Evolutionary conservation across 225 moss, liverwort and hornwort species (phyloP).

Genomic region (Climacium dendroides): DNA sequence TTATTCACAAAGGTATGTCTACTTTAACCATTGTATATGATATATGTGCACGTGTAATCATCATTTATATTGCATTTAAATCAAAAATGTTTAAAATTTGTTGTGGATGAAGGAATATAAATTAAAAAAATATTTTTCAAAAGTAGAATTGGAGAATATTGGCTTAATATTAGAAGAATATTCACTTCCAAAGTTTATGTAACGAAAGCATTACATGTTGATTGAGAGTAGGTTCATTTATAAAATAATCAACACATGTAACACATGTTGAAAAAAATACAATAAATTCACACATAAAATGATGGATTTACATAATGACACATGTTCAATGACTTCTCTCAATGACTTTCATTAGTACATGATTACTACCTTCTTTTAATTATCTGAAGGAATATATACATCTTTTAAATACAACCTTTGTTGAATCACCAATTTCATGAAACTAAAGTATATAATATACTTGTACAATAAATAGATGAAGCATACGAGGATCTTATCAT

Average conservation of each 20-base stretch:
- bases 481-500: no score
- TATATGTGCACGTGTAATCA: background rate
- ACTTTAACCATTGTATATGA: rapidly evolving
- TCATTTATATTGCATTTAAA: background rate
- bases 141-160: background rate
- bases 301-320: background rate
- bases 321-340: background rate
- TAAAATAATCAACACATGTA: no score
- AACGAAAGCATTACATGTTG: no score
- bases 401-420: no score
- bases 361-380: no score
- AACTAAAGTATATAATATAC: no score
- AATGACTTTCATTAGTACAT: no score
- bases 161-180: background rate
- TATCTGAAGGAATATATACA: no score
- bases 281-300: background rate
- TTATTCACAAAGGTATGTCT: rapidly evolving
- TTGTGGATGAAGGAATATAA: background rate
- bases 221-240: no score
- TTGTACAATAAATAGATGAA: no score
- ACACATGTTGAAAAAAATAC: no score
- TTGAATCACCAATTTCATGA: no score
- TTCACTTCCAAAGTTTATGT: background rate
- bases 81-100: background rate
- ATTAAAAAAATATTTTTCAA: background rate